These are phyloP conservation scores for Thermomucor indicae-seudaticae DNA, from an alignment of 371 early-diverging fungal species.

Conservation along the genomic window DNA sequence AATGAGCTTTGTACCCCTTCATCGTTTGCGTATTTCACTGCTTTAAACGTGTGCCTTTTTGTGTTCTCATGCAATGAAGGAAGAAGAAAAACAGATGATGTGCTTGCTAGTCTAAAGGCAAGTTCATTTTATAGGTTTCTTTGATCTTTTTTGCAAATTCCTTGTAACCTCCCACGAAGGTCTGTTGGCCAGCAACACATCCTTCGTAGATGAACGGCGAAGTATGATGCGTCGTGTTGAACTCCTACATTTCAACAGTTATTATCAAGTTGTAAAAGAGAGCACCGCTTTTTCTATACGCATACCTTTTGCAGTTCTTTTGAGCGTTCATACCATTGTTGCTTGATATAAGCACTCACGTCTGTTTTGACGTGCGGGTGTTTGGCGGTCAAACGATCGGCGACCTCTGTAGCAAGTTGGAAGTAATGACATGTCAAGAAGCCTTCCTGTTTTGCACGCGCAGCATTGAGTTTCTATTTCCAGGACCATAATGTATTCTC, in stretches of 20 bases:
- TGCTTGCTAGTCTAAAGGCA: conserved; percentile 15
- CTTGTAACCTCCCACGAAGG: conserved; percentile 42
- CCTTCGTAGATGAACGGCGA: conserved; percentile 58
- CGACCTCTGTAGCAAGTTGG: conserved; percentile 36
- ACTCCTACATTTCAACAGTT: conserved; percentile 16
- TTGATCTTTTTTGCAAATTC: conserved; percentile 43
- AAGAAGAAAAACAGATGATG: no score
- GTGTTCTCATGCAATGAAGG: neutral
- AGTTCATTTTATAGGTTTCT: conserved; percentile 22
- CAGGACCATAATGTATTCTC: neutral
- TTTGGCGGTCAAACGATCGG: conserved; percentile 29
- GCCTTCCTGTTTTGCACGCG: conserved; percentile 34
- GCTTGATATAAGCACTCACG: conserved; percentile 37
- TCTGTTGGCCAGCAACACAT: conserved; percentile 28
- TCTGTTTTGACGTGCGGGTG: conserved; percentile 38
- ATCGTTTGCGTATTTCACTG: neutral
- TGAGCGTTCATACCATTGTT: conserved; percentile 41
- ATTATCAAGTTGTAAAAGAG: neutral
- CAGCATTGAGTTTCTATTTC: neutral
- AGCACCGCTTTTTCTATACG: no score
- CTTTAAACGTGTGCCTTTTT: neutral
- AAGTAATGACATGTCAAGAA: conserved; percentile 45
- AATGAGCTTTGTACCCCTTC: neutral
- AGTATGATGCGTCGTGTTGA: conserved; percentile 32
- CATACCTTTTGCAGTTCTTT: conserved; percentile 41